Base-by-base conservation (phyloP, 352 stramenopile genomes). In the Phytophthora citricola region DNA sequence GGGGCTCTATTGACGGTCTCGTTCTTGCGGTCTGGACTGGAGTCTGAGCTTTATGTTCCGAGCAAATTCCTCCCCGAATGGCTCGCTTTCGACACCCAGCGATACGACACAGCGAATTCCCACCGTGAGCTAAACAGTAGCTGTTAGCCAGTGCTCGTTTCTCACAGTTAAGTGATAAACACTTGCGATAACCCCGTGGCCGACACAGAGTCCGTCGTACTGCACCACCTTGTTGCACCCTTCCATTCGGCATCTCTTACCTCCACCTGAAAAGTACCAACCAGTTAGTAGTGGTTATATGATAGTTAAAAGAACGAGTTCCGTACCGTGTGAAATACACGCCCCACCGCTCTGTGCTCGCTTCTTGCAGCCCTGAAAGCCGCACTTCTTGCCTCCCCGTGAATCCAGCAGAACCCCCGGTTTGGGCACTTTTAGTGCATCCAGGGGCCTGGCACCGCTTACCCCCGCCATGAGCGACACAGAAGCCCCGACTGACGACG, bases 311-410 rank as follows among this genome's bases (percentile, higher is more conserved):
- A 1, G 11, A 11, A 9, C 5, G 4, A 22, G 15, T 9, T 6
- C 10, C 54, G 34, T 50, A 64, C 81, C 79, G 50, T 89, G 79
- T n/a, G 73, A 76, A 58, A 82, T 84, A 43, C 76, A 87, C 43
- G 71, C 74, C 11, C 78, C 78, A n/a, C 78, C 78, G 10, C 71
- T 86, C 45, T 87, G 78, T 5, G 76, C 79, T 36, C 77, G 70
- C 66, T 85, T 89, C 38, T 73, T 71, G 53, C 80, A 89, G 20
- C 68, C 70, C 8, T 79, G 67, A 6, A 62, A 69, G 29, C 79
- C 75, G 53, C 80, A 89, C 43, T 83, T 80, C 58, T 88, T 90
- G 59, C 81, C 81, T 8, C 81, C 81, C 81, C 81, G 57, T 90
- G 81, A 44, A 78, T 63, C 71, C 73, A 79, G 68, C 76, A 85